Base-by-base conservation (phyloP, 2,329 filamentous ascomycete genomes). In the Davidsoniella virescens region DNA sequence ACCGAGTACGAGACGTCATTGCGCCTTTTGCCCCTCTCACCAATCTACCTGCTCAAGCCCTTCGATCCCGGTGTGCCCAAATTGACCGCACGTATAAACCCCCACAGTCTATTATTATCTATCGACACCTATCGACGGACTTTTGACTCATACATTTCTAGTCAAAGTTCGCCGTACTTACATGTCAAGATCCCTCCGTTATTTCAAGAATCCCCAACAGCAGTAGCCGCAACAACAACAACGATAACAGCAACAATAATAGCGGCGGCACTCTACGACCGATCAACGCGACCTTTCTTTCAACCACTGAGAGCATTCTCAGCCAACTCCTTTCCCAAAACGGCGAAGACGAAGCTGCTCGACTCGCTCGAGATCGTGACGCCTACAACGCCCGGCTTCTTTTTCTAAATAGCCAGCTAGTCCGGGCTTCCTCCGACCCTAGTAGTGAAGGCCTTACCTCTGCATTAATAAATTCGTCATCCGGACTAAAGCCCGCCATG, bases 401-500 rank as follows among this genome's bases (percentile, higher is more conserved):
- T 17, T 18, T 17, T 12, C 38, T 20, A 8, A 9, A 38, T n/a
- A 8, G 18, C 8, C 18, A 12, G 3, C 7, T 39, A 18, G 18
- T 8, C 7, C 18, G 26, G 26, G 26, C 26, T 29, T 7, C 29
- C 5, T n/a, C 29, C 17, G 5, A n/a, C 20, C 8, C 42, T 14
- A 26, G 20, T 12, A 44, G 23, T 20, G 20, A n/a, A 12, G 18
- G 8, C 9, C 20, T 29, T 6, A 29, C 42, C 3, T 16, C 17
- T 7, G 14, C 7, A 29, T 3, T 20, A 26, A 29, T n/a, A 6
- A 9, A n/a, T 9, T 26, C 6, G 12, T 9, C 42, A 7, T 26
- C 9, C 10, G 23, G 4, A 20, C 41, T 41, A 20, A 58, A 73
- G 10, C 70, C 70, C 0, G 65, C 67, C 6, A 70, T 70, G 56